Base-by-base conservation (phyloP, 2,329 filamentous ascomycete genomes). In the Colletotrichum cordylinicola region DNA sequence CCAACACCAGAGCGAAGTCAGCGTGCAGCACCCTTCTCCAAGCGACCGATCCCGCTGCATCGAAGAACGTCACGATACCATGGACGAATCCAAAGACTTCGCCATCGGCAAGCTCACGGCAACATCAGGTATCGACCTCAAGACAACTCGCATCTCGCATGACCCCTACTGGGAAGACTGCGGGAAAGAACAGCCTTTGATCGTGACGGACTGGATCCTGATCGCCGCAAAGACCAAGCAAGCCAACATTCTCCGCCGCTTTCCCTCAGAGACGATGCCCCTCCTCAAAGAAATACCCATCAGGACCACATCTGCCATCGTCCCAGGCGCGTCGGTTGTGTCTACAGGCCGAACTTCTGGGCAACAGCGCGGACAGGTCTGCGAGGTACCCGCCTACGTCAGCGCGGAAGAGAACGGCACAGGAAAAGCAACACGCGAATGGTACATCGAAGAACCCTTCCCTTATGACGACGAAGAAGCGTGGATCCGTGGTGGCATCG, bases 401-500 rank as follows among this genome's bases (percentile, higher is more conserved):
- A 83, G 83, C 15, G 84, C 84, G 3, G 78, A 79, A 0, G 80
- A 80, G 13, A 88, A 87, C 60, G 84, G 85, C 6, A 88, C 86
- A 0, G 81, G 82, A 3, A 87, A 84, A 68, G 83, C 84, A 4
- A 87, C 87, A 6, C 81, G 86, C 8, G 87, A 88, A 78, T 88
- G 87, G 87, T 88, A 85, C 69, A 80, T 88, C 24, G 86, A 88
- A 76, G 85, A 87, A 74, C 83, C 84, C 3, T 81, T 79, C 33
- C 77, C 81, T 0, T 80, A 79, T n/a, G 84, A 86, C 12, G 78
- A 86, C 58, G 85, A 87, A 52, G 84, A 88, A 15, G 82, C 79
- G 12, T 88, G 86, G 86, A 88, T 88, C 66, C 82, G 85, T 4
- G 86, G 86, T 5, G 87, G 87, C 33, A 86, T 88, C 13, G 86